Evolutionary conservation across 2,329 filamentous ascomycete genomes (phyloP).

Genomic region (Pseudogymnoascus sp.): DNA sequence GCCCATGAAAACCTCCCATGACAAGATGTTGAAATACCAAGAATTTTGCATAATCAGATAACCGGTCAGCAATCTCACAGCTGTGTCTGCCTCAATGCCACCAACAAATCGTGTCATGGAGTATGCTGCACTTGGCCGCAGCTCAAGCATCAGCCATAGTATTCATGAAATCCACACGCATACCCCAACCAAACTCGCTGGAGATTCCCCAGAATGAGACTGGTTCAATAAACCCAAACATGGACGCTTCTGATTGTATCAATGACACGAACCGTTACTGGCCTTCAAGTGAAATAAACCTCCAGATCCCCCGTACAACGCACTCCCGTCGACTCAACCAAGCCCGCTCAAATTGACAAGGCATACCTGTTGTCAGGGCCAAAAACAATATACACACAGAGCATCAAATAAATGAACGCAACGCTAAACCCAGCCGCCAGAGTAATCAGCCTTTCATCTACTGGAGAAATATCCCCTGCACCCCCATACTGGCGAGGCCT

Average conservation of each 20-base stretch:
- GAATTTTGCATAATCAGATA: too few species aligned
- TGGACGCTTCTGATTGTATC: background rate
- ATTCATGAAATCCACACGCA: background rate
- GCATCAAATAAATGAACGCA: background rate
- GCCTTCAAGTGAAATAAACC: background rate
- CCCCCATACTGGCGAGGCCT: background rate
- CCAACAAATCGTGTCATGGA: too few species aligned
- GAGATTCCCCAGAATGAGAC: background rate
- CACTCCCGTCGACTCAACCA: background rate
- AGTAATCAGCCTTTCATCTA: background rate
- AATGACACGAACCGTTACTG: background rate
- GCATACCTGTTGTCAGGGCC: background rate
- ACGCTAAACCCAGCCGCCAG: background rate
- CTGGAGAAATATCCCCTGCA: background rate
- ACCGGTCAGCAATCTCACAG: too few species aligned
- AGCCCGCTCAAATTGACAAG: background rate
- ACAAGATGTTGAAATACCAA: too few species aligned
- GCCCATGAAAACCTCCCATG: background rate
- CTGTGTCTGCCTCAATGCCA: too few species aligned
- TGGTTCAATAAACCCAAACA: background rate
- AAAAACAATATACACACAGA: background rate
- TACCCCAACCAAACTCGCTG: background rate
- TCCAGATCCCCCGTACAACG: background rate
- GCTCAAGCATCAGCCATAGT: too few species aligned
- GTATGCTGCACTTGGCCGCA: too few species aligned